Conservation (phyloP, 345 rosid genomes). For the Diplotaxis tenuifolia region DNA sequence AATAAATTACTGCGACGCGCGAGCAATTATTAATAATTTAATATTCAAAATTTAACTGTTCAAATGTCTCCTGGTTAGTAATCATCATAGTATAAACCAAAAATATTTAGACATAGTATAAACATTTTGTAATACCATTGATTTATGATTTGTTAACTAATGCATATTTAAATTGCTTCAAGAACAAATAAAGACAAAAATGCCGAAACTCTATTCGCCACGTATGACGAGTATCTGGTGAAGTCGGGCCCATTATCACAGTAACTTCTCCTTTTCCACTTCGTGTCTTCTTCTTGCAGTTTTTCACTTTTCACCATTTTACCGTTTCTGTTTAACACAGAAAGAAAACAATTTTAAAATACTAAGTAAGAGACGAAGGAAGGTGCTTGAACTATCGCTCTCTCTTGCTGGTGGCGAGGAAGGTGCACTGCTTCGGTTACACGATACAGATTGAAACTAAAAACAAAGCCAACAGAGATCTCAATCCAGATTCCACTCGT, state of each 20-base stretch:
- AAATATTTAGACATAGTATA: too few relatives aligned
- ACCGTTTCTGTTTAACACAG: neutral
- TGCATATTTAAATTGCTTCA: neutral
- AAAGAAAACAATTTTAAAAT: neutral
- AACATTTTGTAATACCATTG: too few relatives aligned
- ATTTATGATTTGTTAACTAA: neutral
- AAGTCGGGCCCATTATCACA: neutral
- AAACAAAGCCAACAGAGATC: constrained; percentile 18
- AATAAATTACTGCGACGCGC: neutral
- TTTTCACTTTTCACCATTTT: constrained; percentile 3
- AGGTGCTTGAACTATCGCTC: constrained; percentile 10
- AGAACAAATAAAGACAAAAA: neutral
- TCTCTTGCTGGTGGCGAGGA: constrained; percentile 26
- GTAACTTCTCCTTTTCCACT: constrained; percentile 8
- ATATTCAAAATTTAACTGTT: neutral
- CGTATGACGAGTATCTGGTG: neutral
- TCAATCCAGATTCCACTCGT: neutral
- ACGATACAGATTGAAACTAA: neutral
- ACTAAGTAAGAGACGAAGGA: neutral
- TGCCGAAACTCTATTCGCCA: neutral
- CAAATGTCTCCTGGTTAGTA: neutral
- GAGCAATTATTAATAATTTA: too few relatives aligned
- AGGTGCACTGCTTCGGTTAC: constrained; percentile 2
- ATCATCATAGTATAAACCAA: neutral
- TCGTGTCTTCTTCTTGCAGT: constrained; percentile 2